phyloP scores from a whole-genome alignment of 176 grass and related monocot genomes.

The Oryza rufipogon region DNA sequence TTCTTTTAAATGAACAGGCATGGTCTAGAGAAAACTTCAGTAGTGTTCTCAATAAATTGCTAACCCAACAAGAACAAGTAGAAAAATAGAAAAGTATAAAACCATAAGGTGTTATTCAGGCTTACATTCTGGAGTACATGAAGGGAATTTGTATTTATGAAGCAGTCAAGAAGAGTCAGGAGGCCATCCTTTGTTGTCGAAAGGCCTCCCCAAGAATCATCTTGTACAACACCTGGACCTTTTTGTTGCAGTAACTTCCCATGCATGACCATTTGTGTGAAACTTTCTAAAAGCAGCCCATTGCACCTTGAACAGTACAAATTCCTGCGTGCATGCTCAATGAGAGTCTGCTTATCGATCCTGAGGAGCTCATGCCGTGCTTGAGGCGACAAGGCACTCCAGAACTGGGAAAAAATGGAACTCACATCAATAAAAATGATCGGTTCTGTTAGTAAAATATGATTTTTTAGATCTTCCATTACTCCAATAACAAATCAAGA shows the following conservation, averaged over 20 bases:
- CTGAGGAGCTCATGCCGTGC: slow-evolving; percentile 58
- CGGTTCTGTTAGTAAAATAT: slow-evolving; percentile 1
- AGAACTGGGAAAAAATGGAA: slow-evolving; percentile 64
- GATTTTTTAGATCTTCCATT: neutral
- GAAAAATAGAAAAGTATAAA: neutral
- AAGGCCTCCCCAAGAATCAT: slow-evolving; percentile 88
- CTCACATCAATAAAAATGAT: slow-evolving; percentile 17
- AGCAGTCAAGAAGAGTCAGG: slow-evolving; percentile 73
- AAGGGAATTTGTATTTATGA: slow-evolving; percentile 71
- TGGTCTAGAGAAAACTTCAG: neutral
- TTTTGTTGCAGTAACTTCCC: slow-evolving; percentile 71
- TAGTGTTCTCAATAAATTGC: neutral
- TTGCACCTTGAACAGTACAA: slow-evolving; percentile 92
- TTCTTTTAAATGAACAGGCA: slow-evolving; percentile 5
- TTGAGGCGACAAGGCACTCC: slow-evolving; percentile 63
- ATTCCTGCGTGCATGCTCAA: slow-evolving; percentile 84
- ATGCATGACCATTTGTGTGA: slow-evolving; percentile 76
- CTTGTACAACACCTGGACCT: slow-evolving; percentile 7
- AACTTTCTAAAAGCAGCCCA: slow-evolving; percentile 84
- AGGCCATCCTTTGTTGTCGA: slow-evolving; percentile 73
- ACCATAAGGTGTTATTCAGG: neutral
- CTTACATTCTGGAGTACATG: slow-evolving; percentile 79
- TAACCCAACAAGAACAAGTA: neutral
- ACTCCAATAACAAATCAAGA: slow-evolving; percentile 19
- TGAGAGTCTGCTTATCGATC: slow-evolving; percentile 80